Percentiles rank a stretch among this genome's conserved stretches.
These are phyloP conservation scores for Xerocomus nothofagi DNA, from an alignment of 1,284 basidiomycete species.

Conservation along the genomic window DNA sequence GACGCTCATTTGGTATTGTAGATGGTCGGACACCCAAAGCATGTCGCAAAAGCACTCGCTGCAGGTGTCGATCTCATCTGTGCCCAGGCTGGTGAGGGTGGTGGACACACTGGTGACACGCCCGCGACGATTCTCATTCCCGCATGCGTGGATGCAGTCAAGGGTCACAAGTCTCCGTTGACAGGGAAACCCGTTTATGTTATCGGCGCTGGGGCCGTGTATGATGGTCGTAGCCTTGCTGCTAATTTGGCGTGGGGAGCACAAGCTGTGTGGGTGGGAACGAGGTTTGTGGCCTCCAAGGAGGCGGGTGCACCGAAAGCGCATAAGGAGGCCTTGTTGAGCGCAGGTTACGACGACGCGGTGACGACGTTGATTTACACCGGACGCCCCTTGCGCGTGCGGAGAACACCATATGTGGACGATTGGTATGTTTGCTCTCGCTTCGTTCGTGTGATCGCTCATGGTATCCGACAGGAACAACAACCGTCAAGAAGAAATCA, in stretches of 20 bases:
- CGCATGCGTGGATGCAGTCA: constrained; percentile 82
- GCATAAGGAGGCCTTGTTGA: constrained; percentile 77
- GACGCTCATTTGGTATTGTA: constrained; percentile 20
- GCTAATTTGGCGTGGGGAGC: constrained; percentile 85
- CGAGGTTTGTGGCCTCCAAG: constrained; percentile 81
- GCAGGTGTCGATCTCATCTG: constrained; percentile 87
- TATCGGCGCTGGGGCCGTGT: constrained; percentile 84
- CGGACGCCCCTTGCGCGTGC: constrained; percentile 83
- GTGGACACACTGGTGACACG: constrained; percentile 79
- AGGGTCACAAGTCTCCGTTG: constrained; percentile 71
- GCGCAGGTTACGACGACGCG: constrained; percentile 69
- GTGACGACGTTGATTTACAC: constrained; percentile 83
- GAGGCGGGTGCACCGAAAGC: constrained; percentile 81
- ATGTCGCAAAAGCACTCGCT: constrained; percentile 77
- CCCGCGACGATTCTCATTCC: constrained; percentile 77
- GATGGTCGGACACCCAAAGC: constrained; percentile 91
- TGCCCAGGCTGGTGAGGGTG: constrained; percentile 86
- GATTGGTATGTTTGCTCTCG: constrained; percentile 55
- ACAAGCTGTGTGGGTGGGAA: constrained; percentile 77
- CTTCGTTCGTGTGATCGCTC: constrained; percentile 2
- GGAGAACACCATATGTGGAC: constrained; percentile 78
- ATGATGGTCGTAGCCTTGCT: constrained; percentile 83
- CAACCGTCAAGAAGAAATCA: constrained; percentile 73
- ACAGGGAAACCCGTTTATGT: constrained; percentile 81
- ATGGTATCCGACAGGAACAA: constrained; percentile 45